Conservation (phyloP, 352 stramenopile genomes). For the Blastocystis sp. region DNA sequence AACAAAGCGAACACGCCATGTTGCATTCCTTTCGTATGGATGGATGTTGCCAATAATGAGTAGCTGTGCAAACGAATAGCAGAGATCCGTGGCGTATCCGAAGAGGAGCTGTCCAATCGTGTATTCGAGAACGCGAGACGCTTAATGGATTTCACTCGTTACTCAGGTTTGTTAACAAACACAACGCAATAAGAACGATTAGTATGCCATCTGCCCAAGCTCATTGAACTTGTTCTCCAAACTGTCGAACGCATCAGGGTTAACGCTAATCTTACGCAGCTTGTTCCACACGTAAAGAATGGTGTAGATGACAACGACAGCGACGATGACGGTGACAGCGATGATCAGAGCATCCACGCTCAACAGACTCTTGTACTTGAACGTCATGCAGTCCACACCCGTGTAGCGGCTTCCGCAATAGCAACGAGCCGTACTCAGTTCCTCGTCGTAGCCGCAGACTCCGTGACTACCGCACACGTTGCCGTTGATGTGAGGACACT, state of each 20-base stretch:
- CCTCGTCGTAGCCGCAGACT: slow-evolving; percentile 54
- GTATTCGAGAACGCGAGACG: not conserved
- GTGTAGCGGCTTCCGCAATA: slow-evolving; percentile 17
- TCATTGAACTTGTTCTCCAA: slow-evolving; percentile 57
- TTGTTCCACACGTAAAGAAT: slow-evolving; percentile 53
- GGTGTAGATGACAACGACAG: slow-evolving; percentile 15
- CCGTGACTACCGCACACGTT: slow-evolving; percentile 48
- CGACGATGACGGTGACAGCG: not conserved
- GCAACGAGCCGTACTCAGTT: slow-evolving; percentile 16
- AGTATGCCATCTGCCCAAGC: slow-evolving; percentile 53
- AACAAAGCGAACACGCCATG: not conserved
- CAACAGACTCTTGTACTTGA: slow-evolving; percentile 51
- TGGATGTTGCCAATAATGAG: not conserved
- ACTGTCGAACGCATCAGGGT: slow-evolving; percentile 52
- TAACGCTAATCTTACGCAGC: slow-evolving; percentile 54
- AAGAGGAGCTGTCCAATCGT: not conserved
- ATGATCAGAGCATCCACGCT: slow-evolving; percentile 28
- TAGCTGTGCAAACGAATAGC: not conserved
- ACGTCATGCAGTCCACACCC: slow-evolving; percentile 13
- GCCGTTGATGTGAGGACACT: slow-evolving; percentile 38
- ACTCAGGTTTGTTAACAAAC: not conserved
- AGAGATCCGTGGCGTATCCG: not conserved
- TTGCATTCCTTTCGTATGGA: not conserved
- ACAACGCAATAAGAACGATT: slow-evolving; percentile 8
- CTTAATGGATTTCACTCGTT: too few relatives aligned